phyloP scores from a whole-genome alignment of 306 rosid genomes.

The Argentina anserina region DNA sequence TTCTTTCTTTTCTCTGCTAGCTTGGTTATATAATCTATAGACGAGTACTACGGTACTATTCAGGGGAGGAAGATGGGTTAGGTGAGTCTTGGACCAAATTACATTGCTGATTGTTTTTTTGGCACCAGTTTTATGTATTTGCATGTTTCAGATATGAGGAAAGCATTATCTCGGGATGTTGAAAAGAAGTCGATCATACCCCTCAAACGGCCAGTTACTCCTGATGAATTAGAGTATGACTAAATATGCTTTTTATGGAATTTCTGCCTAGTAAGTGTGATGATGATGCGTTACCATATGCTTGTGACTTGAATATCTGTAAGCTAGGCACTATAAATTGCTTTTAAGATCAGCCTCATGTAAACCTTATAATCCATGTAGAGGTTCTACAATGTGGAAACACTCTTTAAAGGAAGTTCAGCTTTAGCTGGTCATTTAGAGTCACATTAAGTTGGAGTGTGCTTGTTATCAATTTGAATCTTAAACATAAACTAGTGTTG shows the following conservation, averaged over 20 bases:
- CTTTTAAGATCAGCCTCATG: no score
- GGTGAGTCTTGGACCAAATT: conserved; percentile 44
- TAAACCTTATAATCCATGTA: no score
- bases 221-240: conserved; percentile 96
- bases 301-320: conserved; percentile 15
- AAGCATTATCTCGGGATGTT: conserved; percentile 92
- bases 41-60: conserved; percentile 87
- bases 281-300: conserved; percentile 24
- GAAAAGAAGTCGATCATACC: conserved; percentile 91
- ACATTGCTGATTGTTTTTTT: neutral
- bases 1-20: conserved; percentile 35
- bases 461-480: conserved; percentile 4
- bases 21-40: conserved; percentile 95
- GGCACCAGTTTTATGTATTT: conserved; percentile 7
- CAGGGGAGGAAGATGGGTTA: conserved; percentile 97
- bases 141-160: conserved; percentile 80
- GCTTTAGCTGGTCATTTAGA: no score
- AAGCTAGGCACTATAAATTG: conserved; percentile 13
- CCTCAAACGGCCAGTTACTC: conserved; percentile 89
- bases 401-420: no score
- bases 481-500: neutral
- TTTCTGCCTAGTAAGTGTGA: conserved; percentile 7
- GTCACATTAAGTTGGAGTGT: neutral
- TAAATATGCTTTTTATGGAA: conserved; percentile 33
- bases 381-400: no score